A percentile compares a stretch with the other conserved stretches of the same genome.
Evolutionary conservation across 148 eudicot genomes (phyloP).

Genomic region (Chenopodium quinoa): DNA sequence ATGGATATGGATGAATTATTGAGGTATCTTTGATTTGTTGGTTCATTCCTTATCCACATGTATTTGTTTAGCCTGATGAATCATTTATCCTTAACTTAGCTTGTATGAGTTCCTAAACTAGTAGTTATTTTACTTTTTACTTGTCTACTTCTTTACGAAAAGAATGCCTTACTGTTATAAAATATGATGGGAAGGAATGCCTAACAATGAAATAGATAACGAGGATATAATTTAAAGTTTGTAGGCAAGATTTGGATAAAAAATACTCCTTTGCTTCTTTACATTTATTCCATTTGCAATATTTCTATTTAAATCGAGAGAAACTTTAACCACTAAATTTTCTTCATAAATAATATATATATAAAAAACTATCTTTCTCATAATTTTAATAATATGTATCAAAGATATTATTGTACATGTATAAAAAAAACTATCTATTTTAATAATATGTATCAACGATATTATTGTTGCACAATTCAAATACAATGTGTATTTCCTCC

Average conservation of each 20-base stretch:
- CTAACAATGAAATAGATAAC: constrained; percentile 16
- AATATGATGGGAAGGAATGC: background rate
- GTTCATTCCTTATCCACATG: constrained; percentile 23
- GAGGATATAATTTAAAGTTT: background rate
- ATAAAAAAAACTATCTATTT: no score
- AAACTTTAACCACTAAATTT: no score
- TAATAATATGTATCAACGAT: no score
- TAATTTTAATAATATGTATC: no score
- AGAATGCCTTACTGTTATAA: constrained; percentile 6
- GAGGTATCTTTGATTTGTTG: background rate
- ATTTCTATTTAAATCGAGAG: no score
- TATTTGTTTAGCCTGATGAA: constrained; percentile 8
- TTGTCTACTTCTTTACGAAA: constrained; percentile 23
- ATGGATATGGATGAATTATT: background rate
- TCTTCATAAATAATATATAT: no score
- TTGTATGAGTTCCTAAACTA: constrained; percentile 12
- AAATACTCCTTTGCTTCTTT: background rate
- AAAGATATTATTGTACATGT: no score
- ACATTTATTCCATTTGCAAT: no score
- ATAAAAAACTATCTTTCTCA: no score
- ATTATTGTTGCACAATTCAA: no score
- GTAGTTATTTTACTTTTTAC: constrained; percentile 10
- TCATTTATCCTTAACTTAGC: constrained; percentile 9
- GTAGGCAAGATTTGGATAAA: background rate
- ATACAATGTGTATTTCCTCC: no score